Percentiles rank a stretch among this genome's conserved stretches.
phyloP scores from a whole-genome alignment of 1,284 basidiomycete genomes.

The Ustilago lituana region DNA sequence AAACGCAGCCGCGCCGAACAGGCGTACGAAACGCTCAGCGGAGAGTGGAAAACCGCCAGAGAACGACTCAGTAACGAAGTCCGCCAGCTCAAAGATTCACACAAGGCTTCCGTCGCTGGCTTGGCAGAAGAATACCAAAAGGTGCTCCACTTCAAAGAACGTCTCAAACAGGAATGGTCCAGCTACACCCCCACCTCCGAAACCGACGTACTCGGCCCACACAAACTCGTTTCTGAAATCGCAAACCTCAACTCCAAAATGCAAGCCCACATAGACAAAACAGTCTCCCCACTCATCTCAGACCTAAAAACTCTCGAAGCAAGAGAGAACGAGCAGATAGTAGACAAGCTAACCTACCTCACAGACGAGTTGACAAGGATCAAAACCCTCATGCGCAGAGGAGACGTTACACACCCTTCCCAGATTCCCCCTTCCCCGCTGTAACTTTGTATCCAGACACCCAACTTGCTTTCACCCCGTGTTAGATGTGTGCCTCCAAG shows the following conservation, averaged over 20 bases:
- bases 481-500: too few relatives aligned
- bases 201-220: neutral
- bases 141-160: constrained; percentile 24
- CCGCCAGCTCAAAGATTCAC: constrained; percentile 15
- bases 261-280: neutral
- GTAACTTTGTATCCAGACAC: too few relatives aligned
- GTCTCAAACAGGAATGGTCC: constrained; percentile 12
- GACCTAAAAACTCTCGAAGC: constrained; percentile 15
- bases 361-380: constrained; percentile 40
- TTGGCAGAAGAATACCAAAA: constrained; percentile 23
- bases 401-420: neutral
- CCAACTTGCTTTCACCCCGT: too few relatives aligned
- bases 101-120: constrained; percentile 8
- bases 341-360: constrained; percentile 7
- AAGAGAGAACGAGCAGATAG: constrained; percentile 17
- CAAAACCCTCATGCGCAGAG: constrained; percentile 39
- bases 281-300: constrained; percentile 20
- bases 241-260: constrained; percentile 5
- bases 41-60: constrained; percentile 51
- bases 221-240: constrained; percentile 10
- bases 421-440: constrained; percentile 10
- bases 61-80: constrained; percentile 49
- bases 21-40: constrained; percentile 41
- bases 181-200: neutral
- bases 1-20: constrained; percentile 44